These are phyloP conservation scores for Arthrobotrys sinensis DNA, from an alignment of 2,329 filamentous ascomycete genomes.

Conservation along the genomic window DNA sequence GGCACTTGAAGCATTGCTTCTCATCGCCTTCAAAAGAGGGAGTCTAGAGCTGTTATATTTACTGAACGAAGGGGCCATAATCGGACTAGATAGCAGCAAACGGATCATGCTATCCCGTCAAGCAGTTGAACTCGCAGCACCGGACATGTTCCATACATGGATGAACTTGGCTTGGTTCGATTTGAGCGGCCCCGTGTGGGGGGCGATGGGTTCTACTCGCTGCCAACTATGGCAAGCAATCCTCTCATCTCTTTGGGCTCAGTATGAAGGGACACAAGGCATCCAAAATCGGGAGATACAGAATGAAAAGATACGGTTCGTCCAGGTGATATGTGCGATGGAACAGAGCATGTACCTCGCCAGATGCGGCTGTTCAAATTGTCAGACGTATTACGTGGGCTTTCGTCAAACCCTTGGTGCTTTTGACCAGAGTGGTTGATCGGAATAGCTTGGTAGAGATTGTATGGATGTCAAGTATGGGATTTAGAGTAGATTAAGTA, in stretches of 20 bases:
- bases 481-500: too few species aligned
- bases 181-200: background rate
- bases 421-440: background rate
- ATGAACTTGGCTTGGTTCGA: constrained; percentile 27
- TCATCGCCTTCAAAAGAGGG: constrained; percentile 30
- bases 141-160: constrained; percentile 13
- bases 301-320: constrained; percentile 7
- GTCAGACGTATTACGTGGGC: constrained; percentile 2
- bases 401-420: background rate
- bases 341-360: constrained; percentile 10
- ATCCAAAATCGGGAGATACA: background rate
- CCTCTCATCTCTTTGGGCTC: background rate
- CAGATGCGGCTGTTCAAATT: constrained; percentile 3
- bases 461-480: too few species aligned
- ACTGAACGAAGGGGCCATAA: background rate
- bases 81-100: background rate
- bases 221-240: constrained; percentile 21
- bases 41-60: constrained; percentile 7
- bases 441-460: background rate
- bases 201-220: background rate
- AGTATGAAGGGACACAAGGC: constrained; percentile 2
- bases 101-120: constrained; percentile 19
- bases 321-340: background rate
- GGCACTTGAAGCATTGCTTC: background rate
- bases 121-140: constrained; percentile 14